Percentiles rank a stretch among this genome's conserved stretches.
These are phyloP conservation scores for Leucocoprinus birnbaumii DNA, from an alignment of 768 basidiomycete genomes.

Conservation along the genomic window DNA sequence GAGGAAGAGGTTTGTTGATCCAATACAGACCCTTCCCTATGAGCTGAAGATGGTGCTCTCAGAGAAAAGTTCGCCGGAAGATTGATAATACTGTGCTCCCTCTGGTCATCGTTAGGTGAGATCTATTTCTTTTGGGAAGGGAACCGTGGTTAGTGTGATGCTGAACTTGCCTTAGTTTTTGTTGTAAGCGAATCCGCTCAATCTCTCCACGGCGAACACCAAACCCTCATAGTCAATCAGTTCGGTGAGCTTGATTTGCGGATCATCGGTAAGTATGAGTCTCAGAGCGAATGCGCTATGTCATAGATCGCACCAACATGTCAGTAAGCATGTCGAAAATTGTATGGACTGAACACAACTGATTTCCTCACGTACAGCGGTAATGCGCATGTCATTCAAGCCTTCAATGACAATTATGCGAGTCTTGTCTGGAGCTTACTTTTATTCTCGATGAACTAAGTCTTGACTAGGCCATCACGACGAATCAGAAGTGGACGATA, in stretches of 20 bases:
- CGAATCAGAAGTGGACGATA: constrained; percentile 55
- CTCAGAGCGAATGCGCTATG: not conserved
- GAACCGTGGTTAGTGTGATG: too few relatives aligned
- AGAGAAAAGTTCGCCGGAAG: constrained; percentile 45
- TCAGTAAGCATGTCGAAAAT: constrained; percentile 22
- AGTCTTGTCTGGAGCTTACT: constrained; percentile 13
- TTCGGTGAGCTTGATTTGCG: constrained; percentile 30
- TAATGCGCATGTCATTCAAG: constrained; percentile 50
- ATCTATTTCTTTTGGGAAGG: not conserved
- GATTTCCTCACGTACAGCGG: constrained; percentile 33
- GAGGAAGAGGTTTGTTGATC: constrained; percentile 41
- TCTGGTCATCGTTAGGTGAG: constrained; percentile 46
- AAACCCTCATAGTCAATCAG: constrained; percentile 38
- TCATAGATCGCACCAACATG: constrained; percentile 57
- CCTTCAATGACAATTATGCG: constrained; percentile 53
- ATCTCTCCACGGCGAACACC: not conserved
- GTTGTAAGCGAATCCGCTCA: constrained; percentile 30
- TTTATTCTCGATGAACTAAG: not conserved
- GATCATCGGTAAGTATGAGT: not conserved
- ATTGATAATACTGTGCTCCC: constrained; percentile 51
- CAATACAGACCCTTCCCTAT: not conserved
- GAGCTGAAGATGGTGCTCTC: not conserved
- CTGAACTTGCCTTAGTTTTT: too few relatives aligned
- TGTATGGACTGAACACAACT: not conserved
- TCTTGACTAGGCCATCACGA: constrained; percentile 38